Evolutionary conservation across 495 filamentous ascomycete genomes (phyloP), one percentile per base, ranked within the genome.

Genomic region (Podospora tetraspora): DNA sequence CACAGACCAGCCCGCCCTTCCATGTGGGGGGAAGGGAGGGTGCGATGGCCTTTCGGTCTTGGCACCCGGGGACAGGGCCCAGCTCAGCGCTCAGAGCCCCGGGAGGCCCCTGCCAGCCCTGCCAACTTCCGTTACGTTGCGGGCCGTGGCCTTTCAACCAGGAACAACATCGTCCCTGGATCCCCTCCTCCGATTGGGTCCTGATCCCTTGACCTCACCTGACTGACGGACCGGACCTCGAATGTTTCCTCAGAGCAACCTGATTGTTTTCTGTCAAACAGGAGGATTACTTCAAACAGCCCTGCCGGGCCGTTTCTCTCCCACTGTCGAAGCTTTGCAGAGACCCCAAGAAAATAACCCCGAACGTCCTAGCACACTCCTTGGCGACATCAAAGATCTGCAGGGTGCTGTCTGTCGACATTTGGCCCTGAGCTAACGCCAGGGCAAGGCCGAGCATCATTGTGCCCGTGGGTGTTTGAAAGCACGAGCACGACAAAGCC

Each of bases 1-100:
- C 70, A 72, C 70, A 61, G 64, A 30, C 70, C 70, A 69, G 9
- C 21, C 63, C 34, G 43, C 43, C 43, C 19, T 34, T 34, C 32
- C 32, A 34, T 43, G 63, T 64, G 67, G 70, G 70, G 67, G 62
- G 52, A 37, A 66, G 63, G 29, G 29, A n/a, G 3, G 29, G 29
- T 34, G 32, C 32, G 32, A 34, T 34, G 29, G 29, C 29, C 29
- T 30, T 27, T 27, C 4, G 5, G 27, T 27, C 5, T 27, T 27
- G 27, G 27, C 27, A 25, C 25, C 25, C 25, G 0, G 30, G 30
- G 30, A 32, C 30, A 43, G 37, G 37, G 37, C 13, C 4, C 3
- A 13, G 37, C 32, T 10, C 16, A 2, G 37, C 37, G 37, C 37
- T 43, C 37, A 7, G 37, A 4, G 37, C 37, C 37, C 6, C 13